Evolutionary conservation across 805 yeast genomes (phyloP).

Genomic region (Candida sphagnicola): DNA sequence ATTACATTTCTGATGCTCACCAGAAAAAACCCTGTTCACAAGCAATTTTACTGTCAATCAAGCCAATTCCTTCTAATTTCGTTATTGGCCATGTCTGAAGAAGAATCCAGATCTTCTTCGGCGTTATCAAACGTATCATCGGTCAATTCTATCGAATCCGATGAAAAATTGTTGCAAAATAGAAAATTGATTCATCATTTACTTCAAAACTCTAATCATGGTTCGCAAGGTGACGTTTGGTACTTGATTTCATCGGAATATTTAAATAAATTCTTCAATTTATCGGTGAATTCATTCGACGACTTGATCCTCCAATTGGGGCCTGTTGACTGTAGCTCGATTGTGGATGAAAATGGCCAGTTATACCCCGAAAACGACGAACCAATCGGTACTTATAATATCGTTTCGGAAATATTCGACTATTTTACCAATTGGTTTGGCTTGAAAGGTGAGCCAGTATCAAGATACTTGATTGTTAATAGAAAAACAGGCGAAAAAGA

Average conservation of each 20-base stretch:
- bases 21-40: too few species aligned
- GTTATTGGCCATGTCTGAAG: constrained; percentile 1
- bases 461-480: constrained; percentile 24
- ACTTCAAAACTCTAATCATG: constrained; percentile 10
- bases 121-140: background rate
- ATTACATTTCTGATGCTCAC: too few species aligned
- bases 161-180: constrained; percentile 11
- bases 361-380: constrained; percentile 25
- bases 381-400: constrained; percentile 14
- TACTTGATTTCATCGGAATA: constrained; percentile 47
- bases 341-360: constrained; percentile 44
- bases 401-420: constrained; percentile 44
- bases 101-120: background rate
- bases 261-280: constrained; percentile 36
- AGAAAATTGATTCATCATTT: constrained; percentile 18
- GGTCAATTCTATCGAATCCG: background rate
- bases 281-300: constrained; percentile 21
- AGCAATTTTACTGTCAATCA: too few species aligned
- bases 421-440: constrained; percentile 55
- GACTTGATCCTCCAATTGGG: constrained; percentile 34
- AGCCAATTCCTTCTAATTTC: background rate
- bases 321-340: constrained; percentile 41
- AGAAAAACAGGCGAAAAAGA: constrained; percentile 20
- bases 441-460: constrained; percentile 31
- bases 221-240: constrained; percentile 46